Base-by-base conservation (phyloP, 352 stramenopile species). In the Pythium sukuiense region DNA sequence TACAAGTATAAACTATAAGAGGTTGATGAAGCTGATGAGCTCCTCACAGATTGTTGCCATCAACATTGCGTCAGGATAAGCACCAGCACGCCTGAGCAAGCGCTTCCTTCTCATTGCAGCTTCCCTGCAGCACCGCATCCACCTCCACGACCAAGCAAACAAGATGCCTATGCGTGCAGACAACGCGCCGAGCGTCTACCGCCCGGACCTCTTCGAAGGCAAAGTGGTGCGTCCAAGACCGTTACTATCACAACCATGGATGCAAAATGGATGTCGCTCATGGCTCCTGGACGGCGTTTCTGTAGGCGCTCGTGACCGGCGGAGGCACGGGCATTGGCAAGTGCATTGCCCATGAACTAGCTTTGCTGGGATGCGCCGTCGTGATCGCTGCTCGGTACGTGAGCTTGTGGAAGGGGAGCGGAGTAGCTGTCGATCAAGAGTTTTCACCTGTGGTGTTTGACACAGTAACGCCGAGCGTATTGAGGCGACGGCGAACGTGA, bases 251-350 rank as follows among this genome's bases (percentile, higher is more conserved):
- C 20, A 24, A 24, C 20, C 20, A 24, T 24, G 20, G 20, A 24
- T 24, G 20, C 20, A 24, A 24, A 29, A 30, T 52, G 45, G 13
- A 29, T 53, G 14, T 59, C 37, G 13, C 4, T 59, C 37, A 27
- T 54, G 20, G 13, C 45, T n/a, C 20, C 16, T 71, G 37, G 50
- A 35, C 58, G 27, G 50, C n/a, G 26, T 26, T 24, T 53, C n/a
- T 55, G 48, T 6, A 89, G 79, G 87, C 86, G n/a, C 73, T 97
- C 14, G 88, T 97, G 30, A 97, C 89, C 6, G 89, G 89, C 13
- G 89, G 89, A 11, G 87, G 89, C 20, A 97, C 89, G 14, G 89
- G 89, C 59, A 96, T 97, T 55, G 89, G 89, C 43, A 87, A 85
- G 33, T 90, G 77, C 59, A 95, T 94, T 43, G 83, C 86, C 9